Percentiles rank a stretch among this genome's conserved stretches.
phyloP scores from a whole-genome alignment of 345 rosid genomes.

The Citrus medica region DNA sequence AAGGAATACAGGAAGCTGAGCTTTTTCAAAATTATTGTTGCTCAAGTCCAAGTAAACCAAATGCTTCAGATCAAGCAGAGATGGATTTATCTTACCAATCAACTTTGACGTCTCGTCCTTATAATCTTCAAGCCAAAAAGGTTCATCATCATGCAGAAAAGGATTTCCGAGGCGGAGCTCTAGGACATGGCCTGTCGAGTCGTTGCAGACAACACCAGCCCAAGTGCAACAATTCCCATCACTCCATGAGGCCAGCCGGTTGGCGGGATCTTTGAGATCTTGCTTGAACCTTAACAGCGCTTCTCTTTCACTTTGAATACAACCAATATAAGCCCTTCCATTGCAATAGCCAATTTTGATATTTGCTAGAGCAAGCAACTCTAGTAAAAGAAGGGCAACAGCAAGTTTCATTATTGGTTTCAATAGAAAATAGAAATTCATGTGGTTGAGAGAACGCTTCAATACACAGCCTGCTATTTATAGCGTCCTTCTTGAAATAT shows the following conservation, averaged over 20 bases:
- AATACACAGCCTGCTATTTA: no score
- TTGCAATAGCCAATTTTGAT: neutral
- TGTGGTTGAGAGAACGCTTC: no score
- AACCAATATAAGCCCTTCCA: neutral
- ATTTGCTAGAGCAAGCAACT: no score
- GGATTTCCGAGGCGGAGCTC: slow-evolving; percentile 16
- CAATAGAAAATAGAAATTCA: no score
- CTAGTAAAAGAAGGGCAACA: no score
- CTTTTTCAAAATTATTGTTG: neutral
- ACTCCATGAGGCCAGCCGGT: neutral
- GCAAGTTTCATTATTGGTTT: no score
- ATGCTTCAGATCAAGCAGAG: neutral
- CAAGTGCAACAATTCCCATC: slow-evolving; percentile 26
- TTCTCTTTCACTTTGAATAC: neutral
- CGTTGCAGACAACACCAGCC: slow-evolving; percentile 27
- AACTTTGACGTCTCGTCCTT: neutral
- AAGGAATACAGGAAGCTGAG: neutral
- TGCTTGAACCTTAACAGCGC: neutral
- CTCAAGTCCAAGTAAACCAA: slow-evolving; percentile 8
- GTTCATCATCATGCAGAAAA: neutral
- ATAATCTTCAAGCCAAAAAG: no score
- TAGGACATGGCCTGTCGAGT: slow-evolving; percentile 15
- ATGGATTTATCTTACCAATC: neutral
- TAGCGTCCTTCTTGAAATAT: no score
- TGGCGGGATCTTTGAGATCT: neutral